Conservation (phyloP, 116 monocot species). For the Phalaenopsis hybrid region DNA sequence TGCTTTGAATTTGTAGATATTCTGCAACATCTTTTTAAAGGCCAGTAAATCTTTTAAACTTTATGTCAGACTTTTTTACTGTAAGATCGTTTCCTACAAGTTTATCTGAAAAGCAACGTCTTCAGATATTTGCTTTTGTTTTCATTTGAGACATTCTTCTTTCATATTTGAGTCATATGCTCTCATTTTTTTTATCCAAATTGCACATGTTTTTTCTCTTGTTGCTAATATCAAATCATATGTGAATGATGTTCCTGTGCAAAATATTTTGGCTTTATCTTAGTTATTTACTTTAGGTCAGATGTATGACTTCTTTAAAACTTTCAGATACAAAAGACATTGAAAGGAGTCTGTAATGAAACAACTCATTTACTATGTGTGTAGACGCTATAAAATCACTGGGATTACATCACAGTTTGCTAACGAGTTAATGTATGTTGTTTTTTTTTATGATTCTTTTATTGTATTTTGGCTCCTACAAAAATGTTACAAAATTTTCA, state of each 20-base stretch:
- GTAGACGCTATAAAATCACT: slow-evolving; percentile 41
- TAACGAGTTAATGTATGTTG: slow-evolving; percentile 36
- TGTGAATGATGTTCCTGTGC: too few relatives aligned
- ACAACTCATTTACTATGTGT: slow-evolving; percentile 18
- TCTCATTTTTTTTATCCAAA: neutral
- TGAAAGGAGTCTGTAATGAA: slow-evolving; percentile 43
- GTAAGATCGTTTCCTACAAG: too few relatives aligned
- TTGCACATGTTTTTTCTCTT: too few relatives aligned
- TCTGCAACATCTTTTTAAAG: too few relatives aligned
- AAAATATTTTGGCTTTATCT: too few relatives aligned
- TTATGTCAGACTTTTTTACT: too few relatives aligned
- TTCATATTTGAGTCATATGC: neutral
- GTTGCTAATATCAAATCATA: too few relatives aligned
- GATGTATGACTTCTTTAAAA: neutral
- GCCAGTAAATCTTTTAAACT: too few relatives aligned
- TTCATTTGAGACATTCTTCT: neutral
- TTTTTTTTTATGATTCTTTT: neutral
- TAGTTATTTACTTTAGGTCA: too few relatives aligned
- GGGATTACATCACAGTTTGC: neutral
- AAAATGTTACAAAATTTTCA: neutral
- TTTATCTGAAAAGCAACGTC: too few relatives aligned
- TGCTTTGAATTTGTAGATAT: too few relatives aligned
- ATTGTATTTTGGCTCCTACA: neutral
- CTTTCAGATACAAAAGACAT: slow-evolving; percentile 47
- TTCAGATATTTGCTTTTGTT: neutral